Conservation (phyloP, 163 green algal species). For the Coccomyxa subellipsoidea region DNA sequence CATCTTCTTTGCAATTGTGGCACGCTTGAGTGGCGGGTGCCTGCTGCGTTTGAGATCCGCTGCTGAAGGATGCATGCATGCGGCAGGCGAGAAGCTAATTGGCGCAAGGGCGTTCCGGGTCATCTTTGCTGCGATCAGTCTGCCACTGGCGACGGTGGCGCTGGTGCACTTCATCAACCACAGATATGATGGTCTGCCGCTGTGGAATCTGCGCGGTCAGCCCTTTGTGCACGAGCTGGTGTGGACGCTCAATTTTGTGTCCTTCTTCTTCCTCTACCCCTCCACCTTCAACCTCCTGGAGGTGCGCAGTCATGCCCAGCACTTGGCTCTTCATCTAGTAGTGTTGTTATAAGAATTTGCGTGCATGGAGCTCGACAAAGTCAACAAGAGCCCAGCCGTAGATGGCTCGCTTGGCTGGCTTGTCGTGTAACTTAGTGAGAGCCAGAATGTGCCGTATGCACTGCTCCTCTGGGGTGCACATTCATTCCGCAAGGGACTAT, state of each 20-base stretch:
- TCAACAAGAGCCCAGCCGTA: too few relatives aligned
- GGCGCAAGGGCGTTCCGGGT: conserved; percentile 88
- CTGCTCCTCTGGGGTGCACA: too few relatives aligned
- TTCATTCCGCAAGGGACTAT: too few relatives aligned
- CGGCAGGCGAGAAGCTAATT: conserved; percentile 77
- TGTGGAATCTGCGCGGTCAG: conserved; percentile 82
- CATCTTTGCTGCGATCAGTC: conserved; percentile 81
- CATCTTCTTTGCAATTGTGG: too few relatives aligned
- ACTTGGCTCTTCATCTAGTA: too few relatives aligned
- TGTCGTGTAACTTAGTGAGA: too few relatives aligned
- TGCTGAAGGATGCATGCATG: neutral
- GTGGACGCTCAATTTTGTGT: conserved; percentile 91
- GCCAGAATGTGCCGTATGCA: too few relatives aligned
- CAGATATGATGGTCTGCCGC: conserved; percentile 71
- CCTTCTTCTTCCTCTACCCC: conserved; percentile 98
- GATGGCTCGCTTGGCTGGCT: too few relatives aligned
- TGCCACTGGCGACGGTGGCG: conserved; percentile 83
- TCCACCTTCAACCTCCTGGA: conserved; percentile 99
- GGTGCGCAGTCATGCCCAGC: conserved; percentile 32
- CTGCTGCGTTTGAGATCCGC: too few relatives aligned
- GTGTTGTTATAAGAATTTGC: too few relatives aligned
- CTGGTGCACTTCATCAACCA: conserved; percentile 99
- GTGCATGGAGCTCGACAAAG: too few relatives aligned
- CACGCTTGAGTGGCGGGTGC: too few relatives aligned
- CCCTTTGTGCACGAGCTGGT: conserved; percentile 77